Base-by-base conservation (phyloP, 2,329 filamentous ascomycete species). In the Rutstroemia sp. region DNA sequence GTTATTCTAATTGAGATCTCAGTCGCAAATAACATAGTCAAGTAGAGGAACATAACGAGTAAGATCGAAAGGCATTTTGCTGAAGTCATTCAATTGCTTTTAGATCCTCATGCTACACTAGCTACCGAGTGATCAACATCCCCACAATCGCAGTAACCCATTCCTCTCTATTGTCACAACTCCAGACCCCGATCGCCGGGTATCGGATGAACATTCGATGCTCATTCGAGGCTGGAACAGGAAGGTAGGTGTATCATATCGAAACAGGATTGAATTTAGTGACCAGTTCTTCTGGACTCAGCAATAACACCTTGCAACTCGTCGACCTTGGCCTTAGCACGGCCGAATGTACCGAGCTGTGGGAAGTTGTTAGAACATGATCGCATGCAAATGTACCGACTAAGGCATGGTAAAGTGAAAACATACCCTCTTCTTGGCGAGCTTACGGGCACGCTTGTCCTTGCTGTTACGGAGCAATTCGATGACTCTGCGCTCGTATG, bases 311-410 rank as follows among this genome's bases (percentile, higher is more conserved):
- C 86, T 80, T 91, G 89, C 80, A 99, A 90, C 82, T 97, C 92
- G 76, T 99, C 94, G 69, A 99, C 94, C 92, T 99, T 99, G 76
- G 84, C 87, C 92, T 99, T 99, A 73, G 92, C 92, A 77, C 94
- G 92, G 73, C 89, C 89, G 78, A 97, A 97, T 70, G 94, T 97
- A 76, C 94, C 94, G 82, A 99, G 92, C 88, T 94, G 65, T 64
- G 12, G 4, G 21, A 7, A 19, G 38, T 41, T 10, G 50, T 62
- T 49, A 63, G 56, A 49, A 38, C 17, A 38, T 47, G 25, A 51
- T 37, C 30, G 12, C 30, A 34, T 12, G 14, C 30, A 34, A 34
- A 34, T 12, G 14, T 10, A 34, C 30, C 10, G 30, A 12, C 12
- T 39, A 34, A 30, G 6, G 46, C 49, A 23, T 37, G 38, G 53